Conservation (phyloP, 2,329 filamentous ascomycete species). For the Fusarium domesticum region DNA sequence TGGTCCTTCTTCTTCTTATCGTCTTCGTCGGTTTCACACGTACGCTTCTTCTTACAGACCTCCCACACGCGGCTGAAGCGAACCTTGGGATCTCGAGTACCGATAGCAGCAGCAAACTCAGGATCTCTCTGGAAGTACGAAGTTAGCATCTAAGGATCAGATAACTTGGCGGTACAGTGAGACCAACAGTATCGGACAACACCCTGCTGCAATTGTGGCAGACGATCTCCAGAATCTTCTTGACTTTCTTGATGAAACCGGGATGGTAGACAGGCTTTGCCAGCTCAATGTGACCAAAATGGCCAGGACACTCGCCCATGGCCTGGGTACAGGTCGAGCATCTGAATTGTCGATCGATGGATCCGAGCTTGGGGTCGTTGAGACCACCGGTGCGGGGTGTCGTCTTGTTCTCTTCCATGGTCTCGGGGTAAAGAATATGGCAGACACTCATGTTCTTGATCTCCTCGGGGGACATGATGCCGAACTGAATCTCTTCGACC, state of each 20-base stretch:
- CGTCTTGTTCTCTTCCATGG: slow-evolving; percentile 94
- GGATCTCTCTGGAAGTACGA: slow-evolving; percentile 68
- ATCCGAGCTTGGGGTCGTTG: slow-evolving; percentile 93
- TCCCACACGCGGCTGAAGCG: slow-evolving; percentile 92
- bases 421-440: slow-evolving; percentile 97
- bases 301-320: slow-evolving; percentile 93
- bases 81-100: slow-evolving; percentile 85
- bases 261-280: slow-evolving; percentile 91
- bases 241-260: slow-evolving; percentile 98
- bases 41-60: slow-evolving; percentile 82
- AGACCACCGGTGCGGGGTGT: slow-evolving; percentile 88
- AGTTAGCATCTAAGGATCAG: slow-evolving; percentile 59
- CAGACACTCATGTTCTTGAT: slow-evolving; percentile 98
- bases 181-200: slow-evolving; percentile 95
- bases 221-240: slow-evolving; percentile 97
- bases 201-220: slow-evolving; percentile 99
- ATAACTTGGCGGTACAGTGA: slow-evolving; percentile 50
- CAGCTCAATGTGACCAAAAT: slow-evolving; percentile 98
- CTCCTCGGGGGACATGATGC: slow-evolving; percentile 94
- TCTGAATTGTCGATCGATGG: slow-evolving; percentile 91
- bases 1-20: slow-evolving; percentile 67
- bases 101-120: slow-evolving; percentile 77
- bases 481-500: slow-evolving; percentile 99
- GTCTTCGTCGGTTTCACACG: slow-evolving; percentile 79
- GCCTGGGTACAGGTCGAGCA: slow-evolving; percentile 96